Evolutionary conservation across 2,329 filamentous ascomycete genomes (phyloP), one percentile per base, ranked within the genome.

Genomic region (Ascochyta lentis): DNA sequence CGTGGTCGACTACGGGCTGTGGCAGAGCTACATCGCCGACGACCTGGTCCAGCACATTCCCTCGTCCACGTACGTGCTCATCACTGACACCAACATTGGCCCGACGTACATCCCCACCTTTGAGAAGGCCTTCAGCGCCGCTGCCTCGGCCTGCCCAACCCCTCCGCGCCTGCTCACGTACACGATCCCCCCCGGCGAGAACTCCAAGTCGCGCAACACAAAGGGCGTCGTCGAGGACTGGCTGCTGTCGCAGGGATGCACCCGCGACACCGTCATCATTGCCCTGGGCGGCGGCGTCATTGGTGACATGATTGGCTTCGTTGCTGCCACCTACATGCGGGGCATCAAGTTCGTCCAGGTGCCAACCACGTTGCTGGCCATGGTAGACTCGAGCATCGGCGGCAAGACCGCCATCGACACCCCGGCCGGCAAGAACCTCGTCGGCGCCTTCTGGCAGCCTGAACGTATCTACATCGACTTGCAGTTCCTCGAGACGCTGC

Each of bases 391-490:
- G 41, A 96, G 92, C 34, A 98, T 99, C 72, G 95, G 95, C 59
- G 95, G 95, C 61, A 99, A 99, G 83, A 99, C 95, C 9, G 95
- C 95, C 53, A 98, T 99, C 76, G 95, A 99, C 73, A 96, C 92
- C 0, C 93, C 94, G 7, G 86, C 93, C 74, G 95, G 95, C 58
- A 99, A 99, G 83, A 99, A 99, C 74, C 79, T 99, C 59, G 88
- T 99, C 53, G 95, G 95, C 4, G 88, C 94, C 31, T 98, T 99
- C 78, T 98, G 94, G 93, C 95, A 99, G 75, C 95, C 95, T 4
- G 84, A 89, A 69, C 88, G 92, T 60, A 93, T 98, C 63, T 99
- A 96, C 77, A 93, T 99, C 67, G 95, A 99, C 76, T 82, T 98
- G 58, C 84, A 88, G 52, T 98, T 99, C 72, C 82, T 99, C 51